Conservation (phyloP, 305 asterid species). For the Solanum chacoense region DNA sequence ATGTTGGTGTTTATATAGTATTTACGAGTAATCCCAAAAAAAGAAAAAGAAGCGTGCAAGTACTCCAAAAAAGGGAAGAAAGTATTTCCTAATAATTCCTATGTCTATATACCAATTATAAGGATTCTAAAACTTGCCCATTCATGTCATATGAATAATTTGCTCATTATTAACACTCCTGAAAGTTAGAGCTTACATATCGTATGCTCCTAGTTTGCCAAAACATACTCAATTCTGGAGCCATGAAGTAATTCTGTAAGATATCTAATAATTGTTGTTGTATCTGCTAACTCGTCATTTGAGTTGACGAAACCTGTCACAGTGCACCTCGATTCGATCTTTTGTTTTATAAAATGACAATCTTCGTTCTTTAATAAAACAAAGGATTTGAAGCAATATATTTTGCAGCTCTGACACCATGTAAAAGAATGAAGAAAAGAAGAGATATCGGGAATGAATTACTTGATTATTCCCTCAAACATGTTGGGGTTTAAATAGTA, state of each 20-base stretch:
- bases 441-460: neutral
- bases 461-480: neutral
- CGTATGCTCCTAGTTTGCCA: neutral
- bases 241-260: neutral
- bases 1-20: neutral
- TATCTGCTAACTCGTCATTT: neutral
- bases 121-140: neutral
- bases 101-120: neutral
- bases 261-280: neutral
- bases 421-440: neutral
- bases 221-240: neutral
- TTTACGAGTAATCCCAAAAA: neutral
- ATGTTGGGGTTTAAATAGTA: neutral
- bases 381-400: neutral
- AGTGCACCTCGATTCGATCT: neutral
- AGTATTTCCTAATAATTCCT: neutral
- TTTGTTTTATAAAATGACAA: neutral
- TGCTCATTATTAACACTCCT: neutral
- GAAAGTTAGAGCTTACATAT: neutral
- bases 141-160: neutral
- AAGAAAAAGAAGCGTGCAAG: neutral
- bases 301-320: neutral
- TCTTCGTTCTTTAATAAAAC: neutral
- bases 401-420: neutral
- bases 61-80: neutral